A percentile compares a stretch with the other conserved stretches of the same genome.
These are phyloP conservation scores for Arxiozyma telluris DNA, from an alignment of 1,139 yeast genomes.

Conservation along the genomic window DNA sequence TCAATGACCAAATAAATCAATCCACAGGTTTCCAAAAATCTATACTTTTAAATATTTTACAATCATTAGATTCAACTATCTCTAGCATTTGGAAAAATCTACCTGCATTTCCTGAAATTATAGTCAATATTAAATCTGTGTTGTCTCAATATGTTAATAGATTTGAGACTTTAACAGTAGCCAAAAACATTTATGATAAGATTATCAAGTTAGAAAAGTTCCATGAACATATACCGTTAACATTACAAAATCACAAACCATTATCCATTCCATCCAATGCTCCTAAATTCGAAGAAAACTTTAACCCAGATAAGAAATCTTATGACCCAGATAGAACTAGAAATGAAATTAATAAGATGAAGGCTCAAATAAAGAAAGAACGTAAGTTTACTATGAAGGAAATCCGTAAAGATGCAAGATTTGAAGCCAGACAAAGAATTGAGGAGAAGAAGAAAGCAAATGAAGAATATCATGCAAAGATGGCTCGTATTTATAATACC, in stretches of 20 bases:
- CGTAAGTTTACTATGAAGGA: constrained; percentile 82
- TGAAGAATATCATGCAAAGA: constrained; percentile 77
- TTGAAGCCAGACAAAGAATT: constrained; percentile 79
- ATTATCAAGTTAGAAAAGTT: constrained; percentile 45
- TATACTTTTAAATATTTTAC: constrained; percentile 27
- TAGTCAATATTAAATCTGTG: constrained; percentile 23
- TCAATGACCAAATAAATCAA: constrained; percentile 16
- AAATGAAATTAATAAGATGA: constrained; percentile 75
- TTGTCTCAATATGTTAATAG: constrained; percentile 12
- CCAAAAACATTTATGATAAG: constrained; percentile 33
- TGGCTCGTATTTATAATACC: constrained; percentile 77
- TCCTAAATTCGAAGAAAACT: constrained; percentile 92
- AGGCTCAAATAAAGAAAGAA: constrained; percentile 82
- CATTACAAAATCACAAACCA: constrained; percentile 82
- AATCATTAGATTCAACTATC: constrained; percentile 26
- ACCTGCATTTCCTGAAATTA: constrained; percentile 50
- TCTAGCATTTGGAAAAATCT: constrained; percentile 54
- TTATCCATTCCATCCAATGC: constrained; percentile 76
- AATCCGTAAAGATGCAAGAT: constrained; percentile 78
- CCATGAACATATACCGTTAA: constrained; percentile 57
- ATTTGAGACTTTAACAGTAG: constrained; percentile 21
- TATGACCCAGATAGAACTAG: constrained; percentile 77
- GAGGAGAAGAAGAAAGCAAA: constrained; percentile 66
- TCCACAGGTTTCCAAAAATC: constrained; percentile 28
- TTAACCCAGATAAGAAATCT: constrained; percentile 89